Evolutionary conservation across 495 filamentous ascomycete species (phyloP).

Genomic region (Penicillium arizonense): DNA sequence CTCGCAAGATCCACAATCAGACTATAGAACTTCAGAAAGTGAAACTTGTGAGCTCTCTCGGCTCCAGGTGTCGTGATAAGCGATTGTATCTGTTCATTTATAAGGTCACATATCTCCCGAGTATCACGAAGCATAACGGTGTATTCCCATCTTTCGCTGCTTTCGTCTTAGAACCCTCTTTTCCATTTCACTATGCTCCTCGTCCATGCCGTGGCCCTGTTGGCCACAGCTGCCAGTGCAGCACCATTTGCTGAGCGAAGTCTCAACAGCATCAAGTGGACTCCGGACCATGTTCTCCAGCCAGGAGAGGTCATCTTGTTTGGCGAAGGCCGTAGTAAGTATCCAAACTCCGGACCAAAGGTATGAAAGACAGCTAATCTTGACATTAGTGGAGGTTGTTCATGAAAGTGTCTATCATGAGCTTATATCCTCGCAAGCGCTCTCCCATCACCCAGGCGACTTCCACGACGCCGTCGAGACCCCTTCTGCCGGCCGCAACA

Average conservation of each 20-base stretch:
- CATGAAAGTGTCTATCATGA: conserved; percentile 3
- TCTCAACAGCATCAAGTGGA: conserved; percentile 10
- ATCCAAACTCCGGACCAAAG: no score
- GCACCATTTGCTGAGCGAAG: background rate
- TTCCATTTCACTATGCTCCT: background rate
- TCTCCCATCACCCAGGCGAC: background rate
- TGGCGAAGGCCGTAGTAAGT: conserved; percentile 7
- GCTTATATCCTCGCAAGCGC: background rate
- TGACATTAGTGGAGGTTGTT: conserved; percentile 5
- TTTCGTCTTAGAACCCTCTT: background rate
- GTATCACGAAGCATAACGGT: no score
- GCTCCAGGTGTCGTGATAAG: no score
- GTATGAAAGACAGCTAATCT: background rate
- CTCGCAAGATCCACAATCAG: background rate
- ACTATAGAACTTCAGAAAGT: no score
- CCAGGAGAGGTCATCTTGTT: conserved; percentile 7
- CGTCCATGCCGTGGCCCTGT: background rate
- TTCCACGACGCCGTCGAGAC: background rate
- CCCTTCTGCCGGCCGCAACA: background rate
- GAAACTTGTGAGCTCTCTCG: no score
- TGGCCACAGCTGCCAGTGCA: conserved; percentile 3
- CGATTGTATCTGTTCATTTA: no score
- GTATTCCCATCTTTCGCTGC: background rate
- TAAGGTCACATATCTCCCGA: no score
- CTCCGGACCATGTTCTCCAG: conserved; percentile 11